Evolutionary conservation across 345 rosid species (phyloP).

Genomic region (Eucalyptus brandiana): DNA sequence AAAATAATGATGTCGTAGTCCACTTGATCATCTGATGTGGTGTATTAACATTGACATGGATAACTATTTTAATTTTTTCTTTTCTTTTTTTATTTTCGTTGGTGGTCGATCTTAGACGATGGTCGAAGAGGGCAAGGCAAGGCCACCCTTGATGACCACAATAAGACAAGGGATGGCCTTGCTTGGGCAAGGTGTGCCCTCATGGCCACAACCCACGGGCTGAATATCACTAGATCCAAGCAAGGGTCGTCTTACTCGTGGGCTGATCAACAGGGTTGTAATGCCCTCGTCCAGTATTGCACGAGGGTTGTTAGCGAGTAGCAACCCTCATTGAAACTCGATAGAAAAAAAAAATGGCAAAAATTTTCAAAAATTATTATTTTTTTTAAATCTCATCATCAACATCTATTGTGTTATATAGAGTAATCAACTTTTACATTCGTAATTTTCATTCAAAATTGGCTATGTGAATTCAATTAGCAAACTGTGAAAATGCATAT

Average conservation of each 20-base stretch:
- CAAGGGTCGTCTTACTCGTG: fast-evolving
- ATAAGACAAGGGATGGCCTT: not conserved
- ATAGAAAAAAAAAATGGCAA: fast-evolving
- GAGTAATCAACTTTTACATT: fast-evolving
- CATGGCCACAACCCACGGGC: fast-evolving
- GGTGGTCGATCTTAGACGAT: fast-evolving
- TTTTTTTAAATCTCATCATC: not conserved
- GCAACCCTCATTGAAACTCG: fast-evolving
- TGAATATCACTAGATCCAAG: fast-evolving
- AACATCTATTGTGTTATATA: not conserved
- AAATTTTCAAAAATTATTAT: too few species aligned
- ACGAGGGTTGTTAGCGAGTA: too few species aligned
- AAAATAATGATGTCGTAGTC: not conserved
- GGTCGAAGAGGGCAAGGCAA: fast-evolving
- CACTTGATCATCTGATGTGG: not conserved
- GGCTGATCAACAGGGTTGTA: fast-evolving
- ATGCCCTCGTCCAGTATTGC: not conserved
- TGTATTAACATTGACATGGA: not conserved
- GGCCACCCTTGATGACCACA: not conserved
- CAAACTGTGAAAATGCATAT: too few species aligned
- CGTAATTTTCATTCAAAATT: not conserved
- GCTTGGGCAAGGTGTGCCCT: not conserved
- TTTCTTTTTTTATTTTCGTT: too few species aligned
- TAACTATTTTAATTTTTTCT: fast-evolving
- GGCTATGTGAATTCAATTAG: too few species aligned